Evolutionary conservation across 2,329 filamentous ascomycete genomes (phyloP).

Genomic region (Aspergillus arachidicola): DNA sequence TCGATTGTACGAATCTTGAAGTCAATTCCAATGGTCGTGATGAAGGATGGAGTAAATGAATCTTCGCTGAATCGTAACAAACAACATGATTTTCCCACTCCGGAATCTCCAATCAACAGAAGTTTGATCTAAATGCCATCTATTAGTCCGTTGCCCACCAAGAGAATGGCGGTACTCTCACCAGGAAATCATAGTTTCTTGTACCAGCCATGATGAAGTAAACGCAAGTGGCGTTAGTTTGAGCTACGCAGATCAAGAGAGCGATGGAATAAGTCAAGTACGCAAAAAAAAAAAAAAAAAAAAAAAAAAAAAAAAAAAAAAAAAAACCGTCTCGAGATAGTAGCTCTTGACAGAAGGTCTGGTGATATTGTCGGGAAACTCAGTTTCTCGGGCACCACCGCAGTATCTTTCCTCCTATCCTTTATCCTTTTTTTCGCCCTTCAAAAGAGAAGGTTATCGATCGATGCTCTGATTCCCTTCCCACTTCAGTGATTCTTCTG

Average conservation of each 20-base stretch:
- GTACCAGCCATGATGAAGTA: slow-evolving; percentile 77
- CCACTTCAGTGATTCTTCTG: slow-evolving; percentile 6
- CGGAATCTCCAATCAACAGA: slow-evolving; percentile 92
- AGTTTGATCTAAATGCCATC: slow-evolving; percentile 76
- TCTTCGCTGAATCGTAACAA: slow-evolving; percentile 95
- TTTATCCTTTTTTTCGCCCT: neutral
- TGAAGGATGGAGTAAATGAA: slow-evolving; percentile 96
- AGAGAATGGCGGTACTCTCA: slow-evolving; percentile 56
- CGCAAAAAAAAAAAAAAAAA: neutral
- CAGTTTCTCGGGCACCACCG: neutral
- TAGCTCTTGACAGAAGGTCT: neutral
- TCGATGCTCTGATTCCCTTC: neutral
- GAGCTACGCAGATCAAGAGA: neutral
- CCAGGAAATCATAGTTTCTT: slow-evolving; percentile 98
- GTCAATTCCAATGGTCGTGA: slow-evolving; percentile 98
- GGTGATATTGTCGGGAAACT: neutral
- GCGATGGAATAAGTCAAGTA: neutral
- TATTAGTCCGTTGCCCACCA: slow-evolving; percentile 20
- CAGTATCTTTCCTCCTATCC: neutral
- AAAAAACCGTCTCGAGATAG: no score
- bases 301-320: neutral
- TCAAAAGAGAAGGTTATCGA: neutral
- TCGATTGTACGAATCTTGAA: slow-evolving; percentile 99
- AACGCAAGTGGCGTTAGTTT: neutral
- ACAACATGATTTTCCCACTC: slow-evolving; percentile 96